Base-by-base conservation (phyloP, 805 yeast genomes). In the Saccharomycopsis capsularis region DNA sequence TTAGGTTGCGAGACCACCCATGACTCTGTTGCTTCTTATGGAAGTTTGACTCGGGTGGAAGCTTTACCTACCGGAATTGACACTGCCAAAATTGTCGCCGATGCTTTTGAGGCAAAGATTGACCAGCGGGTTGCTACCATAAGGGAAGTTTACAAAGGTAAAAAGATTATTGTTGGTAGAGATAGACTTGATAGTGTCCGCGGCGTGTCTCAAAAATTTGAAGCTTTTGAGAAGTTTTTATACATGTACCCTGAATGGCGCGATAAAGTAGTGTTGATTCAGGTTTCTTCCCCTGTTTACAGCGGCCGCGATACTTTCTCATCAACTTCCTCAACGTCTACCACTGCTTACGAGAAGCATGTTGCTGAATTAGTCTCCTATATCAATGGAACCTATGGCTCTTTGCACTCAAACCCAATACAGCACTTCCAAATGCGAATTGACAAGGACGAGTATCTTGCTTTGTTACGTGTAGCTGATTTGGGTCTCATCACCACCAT, bases 211-310 rank as follows among this genome's bases (percentile, higher is more conserved):
- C 98, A 93, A 66, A 93, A 93, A 64, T 68, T 93, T 35, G 84
- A 88, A 64, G 97, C 97, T 0, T 90, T 83, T 65, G 95, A 87
- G 59, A 78, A 81, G 68, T 87, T 93, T 56, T 70, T 93, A 55
- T 86, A 84, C 51, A 81, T 85, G 85, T 89, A 81, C 58, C 99
- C 99, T 1, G 89, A 89, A 56, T 88, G 95, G 95, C 73, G 85
- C 49, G 85, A 81, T 38, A 79, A 82, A 53, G 96, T 89, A 16
- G 93, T 88, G 3, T 70, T 91, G 57, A 84, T 93, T 57, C 99
- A 93, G 67, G 96, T 93, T 22, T 85, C 95, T 3, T 81, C 89
- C 42, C 95, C 95, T 19, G 81, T 84, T 4, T 75, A 68, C 59
- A 70, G 73, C 47, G 77, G 76, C 59, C 56, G 61, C 11, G 69